Conservation (phyloP, 2,329 filamentous ascomycete genomes). For the Botrytis hyacinthi region DNA sequence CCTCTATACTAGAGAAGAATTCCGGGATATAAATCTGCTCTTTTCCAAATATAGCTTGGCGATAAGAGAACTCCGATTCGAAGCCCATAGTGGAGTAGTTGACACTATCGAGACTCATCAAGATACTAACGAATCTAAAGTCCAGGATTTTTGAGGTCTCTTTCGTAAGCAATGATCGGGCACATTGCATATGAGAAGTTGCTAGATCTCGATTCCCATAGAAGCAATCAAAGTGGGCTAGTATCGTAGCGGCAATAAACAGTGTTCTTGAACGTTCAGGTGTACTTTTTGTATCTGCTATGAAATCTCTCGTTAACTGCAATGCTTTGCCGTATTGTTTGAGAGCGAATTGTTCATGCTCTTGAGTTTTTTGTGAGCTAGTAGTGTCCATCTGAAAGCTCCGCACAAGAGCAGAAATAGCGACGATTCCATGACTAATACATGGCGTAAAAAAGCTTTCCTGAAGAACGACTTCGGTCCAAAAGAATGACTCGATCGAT, state of each 20-base stretch:
- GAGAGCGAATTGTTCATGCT: constrained; percentile 32
- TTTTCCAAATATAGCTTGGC: constrained; percentile 37
- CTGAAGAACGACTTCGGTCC: constrained; percentile 28
- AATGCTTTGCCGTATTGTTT: constrained; percentile 34
- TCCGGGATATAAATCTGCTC: constrained; percentile 8
- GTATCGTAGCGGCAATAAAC: constrained; percentile 30
- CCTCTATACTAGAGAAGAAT: constrained; percentile 42
- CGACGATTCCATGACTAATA: constrained; percentile 34
- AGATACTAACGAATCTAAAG: constrained; percentile 59
- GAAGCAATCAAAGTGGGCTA: constrained; percentile 34
- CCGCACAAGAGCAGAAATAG: constrained; percentile 30
- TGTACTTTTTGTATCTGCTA: constrained; percentile 16
- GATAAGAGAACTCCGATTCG: constrained; percentile 59
- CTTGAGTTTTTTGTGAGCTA: constrained; percentile 17
- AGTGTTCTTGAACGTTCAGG: constrained; percentile 21
- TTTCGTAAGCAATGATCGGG: constrained; percentile 31
- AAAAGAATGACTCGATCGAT: constrained; percentile 51
- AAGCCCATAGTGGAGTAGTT: constrained; percentile 26
- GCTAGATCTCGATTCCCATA: constrained; percentile 51
- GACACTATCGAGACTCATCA: constrained; percentile 57
- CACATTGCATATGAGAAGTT: constrained; percentile 51
- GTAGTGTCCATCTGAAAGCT: constrained; percentile 21
- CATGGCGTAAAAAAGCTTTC: constrained; percentile 26
- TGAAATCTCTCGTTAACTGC: constrained; percentile 28
- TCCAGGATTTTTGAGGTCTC: constrained; percentile 39